These are phyloP conservation scores for Rubroshorea leprosula DNA, from an alignment of 345 rosid species.

Conservation along the genomic window DNA sequence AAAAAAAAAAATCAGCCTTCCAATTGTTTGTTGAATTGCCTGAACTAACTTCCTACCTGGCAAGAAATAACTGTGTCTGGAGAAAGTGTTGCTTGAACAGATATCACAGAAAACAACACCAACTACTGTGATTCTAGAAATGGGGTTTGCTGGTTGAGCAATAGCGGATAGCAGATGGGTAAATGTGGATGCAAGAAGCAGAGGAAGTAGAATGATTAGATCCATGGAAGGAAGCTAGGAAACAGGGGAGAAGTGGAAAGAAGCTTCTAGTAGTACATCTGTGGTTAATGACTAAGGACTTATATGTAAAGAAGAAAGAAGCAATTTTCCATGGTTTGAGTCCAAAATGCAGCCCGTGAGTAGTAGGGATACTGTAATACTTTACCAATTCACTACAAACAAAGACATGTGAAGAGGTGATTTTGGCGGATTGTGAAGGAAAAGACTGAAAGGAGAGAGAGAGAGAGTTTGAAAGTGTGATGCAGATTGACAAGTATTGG, in stretches of 20 bases:
- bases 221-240: slow-evolving; percentile 37
- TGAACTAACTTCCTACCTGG: slow-evolving; percentile 43
- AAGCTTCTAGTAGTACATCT: slow-evolving; percentile 29
- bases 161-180: slow-evolving; percentile 19
- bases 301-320: slow-evolving; percentile 11
- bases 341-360: slow-evolving; percentile 64
- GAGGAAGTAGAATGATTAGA: slow-evolving; percentile 29
- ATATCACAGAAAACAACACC: slow-evolving; percentile 80
- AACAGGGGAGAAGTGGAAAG: slow-evolving; percentile 28
- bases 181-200: slow-evolving; percentile 33
- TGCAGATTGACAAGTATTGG: slow-evolving; percentile 23
- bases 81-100: slow-evolving; percentile 55
- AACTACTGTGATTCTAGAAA: slow-evolving; percentile 58
- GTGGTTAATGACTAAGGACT: neutral
- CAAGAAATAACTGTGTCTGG: slow-evolving; percentile 79
- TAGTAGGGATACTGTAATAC: slow-evolving; percentile 21
- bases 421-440: slow-evolving; percentile 33
- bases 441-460: slow-evolving; percentile 1
- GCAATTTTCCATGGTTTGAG: no score
- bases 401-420: slow-evolving; percentile 78
- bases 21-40: neutral
- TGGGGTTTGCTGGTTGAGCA: slow-evolving; percentile 27
- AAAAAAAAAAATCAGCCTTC: neutral
- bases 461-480: slow-evolving; percentile 2
- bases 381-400: slow-evolving; percentile 54